Evolutionary conservation across 306 rosid genomes (phyloP).

Genomic region (Sicyos baderoa): DNA sequence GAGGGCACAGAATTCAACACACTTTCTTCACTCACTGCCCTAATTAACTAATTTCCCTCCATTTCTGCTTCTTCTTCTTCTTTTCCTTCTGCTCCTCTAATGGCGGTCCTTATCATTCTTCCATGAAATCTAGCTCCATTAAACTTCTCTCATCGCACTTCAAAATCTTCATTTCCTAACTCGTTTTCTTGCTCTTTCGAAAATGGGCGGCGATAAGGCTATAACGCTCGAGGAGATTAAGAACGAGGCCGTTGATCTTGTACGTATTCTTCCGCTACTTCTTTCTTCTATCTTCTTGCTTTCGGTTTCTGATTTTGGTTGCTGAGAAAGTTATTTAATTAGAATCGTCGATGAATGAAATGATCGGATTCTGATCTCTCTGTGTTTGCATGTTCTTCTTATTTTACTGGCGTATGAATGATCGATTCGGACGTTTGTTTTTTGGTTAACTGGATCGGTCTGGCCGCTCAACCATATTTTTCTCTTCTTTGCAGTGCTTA

Average conservation of each 20-base stretch:
- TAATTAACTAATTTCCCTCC: neutral
- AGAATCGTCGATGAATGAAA: neutral
- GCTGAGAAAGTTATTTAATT: neutral
- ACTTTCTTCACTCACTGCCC: conserved; percentile 14
- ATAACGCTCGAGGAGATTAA: conserved; percentile 85
- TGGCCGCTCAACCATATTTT: neutral
- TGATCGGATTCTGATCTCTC: neutral
- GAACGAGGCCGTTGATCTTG: conserved; percentile 89
- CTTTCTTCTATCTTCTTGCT: neutral
- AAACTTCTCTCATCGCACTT: neutral
- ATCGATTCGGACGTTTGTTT: neutral
- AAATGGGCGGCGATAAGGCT: conserved; percentile 48
- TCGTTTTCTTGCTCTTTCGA: neutral
- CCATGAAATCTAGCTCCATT: conserved; percentile 1
- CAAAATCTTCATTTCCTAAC: neutral
- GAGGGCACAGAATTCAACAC: neutral
- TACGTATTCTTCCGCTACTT: conserved; percentile 13
- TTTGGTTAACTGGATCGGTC: neutral
- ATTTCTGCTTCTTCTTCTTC: neutral
- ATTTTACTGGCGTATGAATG: neutral
- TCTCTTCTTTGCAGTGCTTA: neutral
- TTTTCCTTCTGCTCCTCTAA: neutral
- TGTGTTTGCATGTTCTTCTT: conserved; percentile 3
- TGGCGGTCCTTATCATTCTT: neutral
- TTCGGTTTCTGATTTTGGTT: conserved; percentile 6